Percentiles rank a stretch among this genome's conserved stretches.
phyloP scores from a whole-genome alignment of 2,329 filamentous ascomycete genomes.

The Septoria linicola region DNA sequence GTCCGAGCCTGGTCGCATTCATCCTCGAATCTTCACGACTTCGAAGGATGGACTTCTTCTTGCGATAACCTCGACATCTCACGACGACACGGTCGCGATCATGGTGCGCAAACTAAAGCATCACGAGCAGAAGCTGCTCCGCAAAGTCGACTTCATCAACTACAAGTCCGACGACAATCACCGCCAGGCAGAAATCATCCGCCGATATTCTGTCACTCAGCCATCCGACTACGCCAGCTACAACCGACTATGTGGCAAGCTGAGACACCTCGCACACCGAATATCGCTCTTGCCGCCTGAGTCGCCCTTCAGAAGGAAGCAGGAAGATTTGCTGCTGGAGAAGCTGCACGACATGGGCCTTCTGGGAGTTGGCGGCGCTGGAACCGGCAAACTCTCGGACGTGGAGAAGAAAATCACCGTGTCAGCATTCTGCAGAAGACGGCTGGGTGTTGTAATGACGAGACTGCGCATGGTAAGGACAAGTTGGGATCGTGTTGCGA shows the following conservation, averaged over 20 bases:
- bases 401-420: conserved; percentile 90
- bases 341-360: conserved; percentile 94
- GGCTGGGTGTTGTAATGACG: conserved; percentile 89
- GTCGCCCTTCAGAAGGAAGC: conserved; percentile 73
- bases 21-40: conserved; percentile 4
- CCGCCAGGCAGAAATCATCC: conserved; percentile 74
- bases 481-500: not conserved
- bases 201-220: conserved; percentile 89
- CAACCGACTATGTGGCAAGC: conserved; percentile 56
- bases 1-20: conserved; percentile 1
- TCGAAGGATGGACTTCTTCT: conserved; percentile 2
- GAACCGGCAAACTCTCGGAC: conserved; percentile 60
- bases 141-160: conserved; percentile 89
- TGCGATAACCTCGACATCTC: conserved; percentile 5
- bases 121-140: conserved; percentile 92
- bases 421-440: conserved; percentile 77
- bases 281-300: conserved; percentile 78
- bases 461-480: conserved; percentile 67
- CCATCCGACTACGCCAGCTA: conserved; percentile 72
- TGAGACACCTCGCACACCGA: conserved; percentile 85
- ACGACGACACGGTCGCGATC: conserved; percentile 33
- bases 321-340: conserved; percentile 82
- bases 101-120: conserved; percentile 98
- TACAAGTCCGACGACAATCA: conserved; percentile 79
- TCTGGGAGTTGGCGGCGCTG: conserved; percentile 64